phyloP scores from a whole-genome alignment of 805 yeast species.

The Zygoascus flipseniorum region DNA sequence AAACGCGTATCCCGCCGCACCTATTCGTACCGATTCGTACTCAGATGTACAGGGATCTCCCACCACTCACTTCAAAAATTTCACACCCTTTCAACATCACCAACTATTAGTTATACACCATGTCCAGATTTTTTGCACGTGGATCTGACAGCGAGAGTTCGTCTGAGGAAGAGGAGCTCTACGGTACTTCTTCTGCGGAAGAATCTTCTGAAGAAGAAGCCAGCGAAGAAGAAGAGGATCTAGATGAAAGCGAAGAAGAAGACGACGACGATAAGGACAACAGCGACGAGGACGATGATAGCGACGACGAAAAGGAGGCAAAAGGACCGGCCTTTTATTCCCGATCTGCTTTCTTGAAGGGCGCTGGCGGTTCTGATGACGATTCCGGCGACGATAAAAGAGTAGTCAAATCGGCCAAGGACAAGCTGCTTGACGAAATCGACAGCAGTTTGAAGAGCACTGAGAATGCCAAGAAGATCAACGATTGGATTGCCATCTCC shows the following conservation, averaged over 20 bases:
- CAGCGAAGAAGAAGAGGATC: conserved; percentile 29
- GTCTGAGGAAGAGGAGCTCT: conserved; percentile 33
- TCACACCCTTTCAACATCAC: neutral
- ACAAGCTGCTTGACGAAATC: conserved; percentile 84
- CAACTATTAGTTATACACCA: conserved; percentile 20
- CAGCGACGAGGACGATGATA: conserved; percentile 37
- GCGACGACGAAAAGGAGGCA: conserved; percentile 29
- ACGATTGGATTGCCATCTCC: conserved; percentile 72
- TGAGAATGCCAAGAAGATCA: conserved; percentile 56
- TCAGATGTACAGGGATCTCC: neutral
- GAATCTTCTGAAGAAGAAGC: conserved; percentile 29
- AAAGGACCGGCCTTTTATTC: conserved; percentile 28
- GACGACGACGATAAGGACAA: conserved; percentile 37
- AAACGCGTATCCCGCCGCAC: neutral
- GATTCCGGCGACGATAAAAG: conserved; percentile 62
- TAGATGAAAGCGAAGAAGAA: conserved; percentile 20
- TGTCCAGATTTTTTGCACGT: conserved; percentile 88
- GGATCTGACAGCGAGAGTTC: conserved; percentile 24
- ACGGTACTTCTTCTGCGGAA: conserved; percentile 21
- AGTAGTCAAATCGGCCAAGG: conserved; percentile 89
- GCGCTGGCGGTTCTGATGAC: conserved; percentile 47
- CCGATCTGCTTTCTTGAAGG: conserved; percentile 29
- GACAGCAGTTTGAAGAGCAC: conserved; percentile 55
- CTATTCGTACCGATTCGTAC: neutral
- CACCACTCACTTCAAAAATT: conserved; percentile 1